Evolutionary conservation across 2,329 filamentous ascomycete species (phyloP), one percentile per base, ranked within the genome.

Genomic region (Trichophyton mentagrophytes): DNA sequence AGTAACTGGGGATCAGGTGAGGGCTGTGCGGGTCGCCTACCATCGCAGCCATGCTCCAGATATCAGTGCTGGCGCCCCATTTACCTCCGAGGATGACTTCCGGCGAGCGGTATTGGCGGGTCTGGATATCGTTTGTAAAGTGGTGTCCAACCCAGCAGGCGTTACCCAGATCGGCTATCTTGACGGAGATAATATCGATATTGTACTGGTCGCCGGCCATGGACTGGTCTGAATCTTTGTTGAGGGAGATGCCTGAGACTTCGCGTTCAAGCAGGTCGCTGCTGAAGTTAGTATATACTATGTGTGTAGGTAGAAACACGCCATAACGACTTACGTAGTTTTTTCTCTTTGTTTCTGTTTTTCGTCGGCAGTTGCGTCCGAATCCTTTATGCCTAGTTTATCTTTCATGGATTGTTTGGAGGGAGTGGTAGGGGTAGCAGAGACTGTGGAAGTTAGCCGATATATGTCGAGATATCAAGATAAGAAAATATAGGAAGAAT

Each of bases 21-120:
- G 25, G 2, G 30, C 6, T 13, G 55, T 30, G 33, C 38, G 40
- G 56, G 46, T 27, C 57, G 20, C 8, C 69, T 81, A 97, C 93
- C 93, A 99, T 99, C 67, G 89, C 89, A 62, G 93, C 91, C 93
- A 99, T 99, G 76, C 92, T 97, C 93, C 93, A 99, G 6, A 97
- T 89, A 75, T 99, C 93, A 1, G 93, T 97, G 72, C 92, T 97
- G n/a, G 93, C 93, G 66, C 93, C 93, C 93, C 93, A 99, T 78
- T 97, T 97, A 2, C 90, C 85, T 44, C 93, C 93, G 20, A 99
- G 79, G 63, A 99, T 97, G 61, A 99, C 93, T 75, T 99, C 93
- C 1, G 93, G 93, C 1, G 93, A 97, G 61, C 93, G 83, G 74
- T 99, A 99, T 76, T 99, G 93, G 69, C 93, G 83, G 7, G 93